A percentile compares a stretch with the other conserved stretches of the same genome.
Evolutionary conservation across 805 yeast species (phyloP).

Genomic region (Lipomyces lipofer): DNA sequence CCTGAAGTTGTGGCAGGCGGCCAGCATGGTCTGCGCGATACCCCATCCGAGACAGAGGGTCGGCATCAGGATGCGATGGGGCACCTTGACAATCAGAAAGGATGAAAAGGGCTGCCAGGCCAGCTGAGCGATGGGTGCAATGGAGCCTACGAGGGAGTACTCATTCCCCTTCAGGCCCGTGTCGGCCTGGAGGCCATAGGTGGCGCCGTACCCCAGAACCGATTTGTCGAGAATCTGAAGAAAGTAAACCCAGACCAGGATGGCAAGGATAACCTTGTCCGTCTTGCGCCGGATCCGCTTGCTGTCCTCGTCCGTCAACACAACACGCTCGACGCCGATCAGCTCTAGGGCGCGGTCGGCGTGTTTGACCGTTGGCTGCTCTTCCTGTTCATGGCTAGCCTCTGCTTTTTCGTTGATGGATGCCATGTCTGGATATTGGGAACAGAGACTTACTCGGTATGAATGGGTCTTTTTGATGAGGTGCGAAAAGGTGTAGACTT

Average conservation of each 20-base stretch:
- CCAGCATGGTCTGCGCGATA: constrained; percentile 44
- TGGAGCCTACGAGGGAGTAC: constrained; percentile 49
- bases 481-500: not conserved
- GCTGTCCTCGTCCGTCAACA: not conserved
- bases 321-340: not conserved
- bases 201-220: not conserved
- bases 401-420: not conserved
- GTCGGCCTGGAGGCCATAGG: constrained; percentile 39
- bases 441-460: not conserved
- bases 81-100: constrained; percentile 34
- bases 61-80: constrained; percentile 36
- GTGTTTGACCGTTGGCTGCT: not conserved
- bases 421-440: not conserved
- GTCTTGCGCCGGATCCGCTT: not conserved
- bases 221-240: constrained; percentile 3
- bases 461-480: not conserved
- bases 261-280: not conserved
- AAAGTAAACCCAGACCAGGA: constrained; percentile 2
- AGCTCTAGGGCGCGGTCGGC: not conserved
- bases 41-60: constrained; percentile 49
- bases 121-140: constrained; percentile 51
- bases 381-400: not conserved
- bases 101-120: constrained; percentile 48
- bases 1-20: constrained; percentile 46
- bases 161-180: constrained; percentile 43